Evolutionary conservation across 768 basidiomycete species (phyloP), one percentile per base, ranked within the genome.

Genomic region (Mycena haematopus): DNA sequence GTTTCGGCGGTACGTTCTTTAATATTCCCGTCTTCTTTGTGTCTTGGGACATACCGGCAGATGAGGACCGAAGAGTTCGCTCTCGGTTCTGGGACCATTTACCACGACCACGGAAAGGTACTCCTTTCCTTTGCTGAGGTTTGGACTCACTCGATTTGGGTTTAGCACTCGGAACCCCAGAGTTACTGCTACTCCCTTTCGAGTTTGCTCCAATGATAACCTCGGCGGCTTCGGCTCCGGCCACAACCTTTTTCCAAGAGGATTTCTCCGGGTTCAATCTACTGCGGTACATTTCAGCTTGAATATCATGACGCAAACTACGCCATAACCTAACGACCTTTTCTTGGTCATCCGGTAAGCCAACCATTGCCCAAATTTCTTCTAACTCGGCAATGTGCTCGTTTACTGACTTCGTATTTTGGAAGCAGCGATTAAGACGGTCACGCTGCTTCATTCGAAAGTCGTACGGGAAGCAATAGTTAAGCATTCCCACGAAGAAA

Each of bases 241-340:
- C 36, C 6, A n/a, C 9, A 10, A 53, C 52, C 36, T 53, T 14
- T 10, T 38, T 22, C 21, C 38, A 38, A 6, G 35, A 24, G 7
- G 52, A 53, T 5, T 14, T 15, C 13, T 53, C 35, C 15, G 52
- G 52, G 40, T 53, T 36, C 6, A 38, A 36, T 9, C 25, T 53
- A 2, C 19, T 4, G 3, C 52, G 15, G n/a, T 33, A 51, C n/a
- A 53, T 14, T 25, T 53, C 52, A 3, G 35, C 1, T 10, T 40
- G 52, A n/a, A 53, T 53, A 8, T 53, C 52, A 1, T 1, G 1
- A 5, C 36, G 21, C 5, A 53, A 21, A 10, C 52, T 53, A 25
- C 36, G 35, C 52, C 52, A 53, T 3, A 53, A 11, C 17, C 38
- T 38, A 14, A 53, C 52, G 17, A 53, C 52, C 19, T 53, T 53